Evolutionary conservation across 768 basidiomycete genomes (phyloP).

Genomic region (Collybia mongolica): DNA sequence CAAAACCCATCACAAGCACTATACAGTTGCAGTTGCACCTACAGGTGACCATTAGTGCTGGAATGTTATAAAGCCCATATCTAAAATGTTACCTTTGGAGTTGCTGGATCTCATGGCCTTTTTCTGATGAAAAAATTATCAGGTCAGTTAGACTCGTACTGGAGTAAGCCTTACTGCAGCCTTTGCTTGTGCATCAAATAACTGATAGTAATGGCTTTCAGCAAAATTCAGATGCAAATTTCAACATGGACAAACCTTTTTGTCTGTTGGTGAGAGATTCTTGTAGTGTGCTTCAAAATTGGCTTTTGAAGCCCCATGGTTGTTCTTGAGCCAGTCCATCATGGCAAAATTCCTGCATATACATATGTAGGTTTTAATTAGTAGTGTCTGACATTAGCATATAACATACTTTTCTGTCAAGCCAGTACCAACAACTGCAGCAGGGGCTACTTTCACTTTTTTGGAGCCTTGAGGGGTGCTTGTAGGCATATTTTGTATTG

Average conservation of each 20-base stretch:
- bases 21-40: too few relatives aligned
- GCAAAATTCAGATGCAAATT: not conserved
- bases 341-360: conserved; percentile 3
- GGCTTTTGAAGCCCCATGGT: not conserved
- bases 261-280: not conserved
- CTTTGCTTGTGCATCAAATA: not conserved
- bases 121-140: not conserved
- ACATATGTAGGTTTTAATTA: too few relatives aligned
- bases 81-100: too few relatives aligned
- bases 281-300: conserved; percentile 3
- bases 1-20: too few relatives aligned
- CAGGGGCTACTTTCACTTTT: not conserved
- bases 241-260: not conserved
- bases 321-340: not conserved
- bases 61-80: too few relatives aligned
- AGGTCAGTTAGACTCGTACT: not conserved
- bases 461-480: too few relatives aligned
- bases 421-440: not conserved
- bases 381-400: too few relatives aligned
- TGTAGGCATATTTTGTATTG: too few relatives aligned
- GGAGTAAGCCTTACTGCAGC: not conserved
- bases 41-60: too few relatives aligned
- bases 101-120: not conserved
- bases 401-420: not conserved
- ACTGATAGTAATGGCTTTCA: not conserved